Percentiles rank a stretch among this genome's conserved stretches.
Evolutionary conservation across 495 filamentous ascomycete species (phyloP).

Genomic region (Neurospora sp.): DNA sequence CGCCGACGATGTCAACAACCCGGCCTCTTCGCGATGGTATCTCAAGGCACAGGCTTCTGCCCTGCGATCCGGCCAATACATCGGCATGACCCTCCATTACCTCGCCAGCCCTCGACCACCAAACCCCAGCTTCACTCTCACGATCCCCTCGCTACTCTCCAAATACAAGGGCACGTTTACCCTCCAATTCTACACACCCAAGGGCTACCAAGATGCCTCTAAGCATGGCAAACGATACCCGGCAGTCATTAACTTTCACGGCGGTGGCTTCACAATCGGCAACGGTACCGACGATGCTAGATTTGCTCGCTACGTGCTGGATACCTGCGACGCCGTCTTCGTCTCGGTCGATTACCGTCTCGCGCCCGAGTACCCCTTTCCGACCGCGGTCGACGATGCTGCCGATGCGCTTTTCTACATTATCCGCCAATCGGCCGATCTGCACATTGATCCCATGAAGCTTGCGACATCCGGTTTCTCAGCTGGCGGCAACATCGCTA

Average conservation of each 20-base stretch:
- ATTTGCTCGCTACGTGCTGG: constrained; percentile 46
- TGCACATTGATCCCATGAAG: constrained; percentile 27
- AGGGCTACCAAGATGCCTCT: constrained; percentile 44
- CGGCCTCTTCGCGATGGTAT: constrained; percentile 49
- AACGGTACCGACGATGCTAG: constrained; percentile 59
- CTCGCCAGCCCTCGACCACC: constrained; percentile 58
- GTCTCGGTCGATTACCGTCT: constrained; percentile 67
- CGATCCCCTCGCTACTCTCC: constrained; percentile 51
- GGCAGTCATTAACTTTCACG: constrained; percentile 65
- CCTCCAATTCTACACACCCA: constrained; percentile 76
- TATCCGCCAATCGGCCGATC: constrained; percentile 44
- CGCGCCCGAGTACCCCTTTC: constrained; percentile 70
- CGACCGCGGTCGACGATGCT: constrained; percentile 65
- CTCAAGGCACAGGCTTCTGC: constrained; percentile 61
- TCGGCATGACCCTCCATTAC: constrained; percentile 71
- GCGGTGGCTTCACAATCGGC: constrained; percentile 71
- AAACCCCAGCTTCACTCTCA: constrained; percentile 52
- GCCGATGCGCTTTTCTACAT: constrained; percentile 61
- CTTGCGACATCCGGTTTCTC: constrained; percentile 79
- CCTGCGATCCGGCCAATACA: constrained; percentile 68
- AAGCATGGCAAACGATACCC: constrained; percentile 47
- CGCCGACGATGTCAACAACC: constrained; percentile 27
- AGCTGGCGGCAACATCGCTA: constrained; percentile 75
- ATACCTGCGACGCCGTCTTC: constrained; percentile 49
- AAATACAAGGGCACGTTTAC: constrained; percentile 43